A percentile compares a stretch with the other conserved stretches of the same genome.
Evolutionary conservation across 2,329 filamentous ascomycete genomes (phyloP).

Genomic region (Clarireedia hainanense): DNA sequence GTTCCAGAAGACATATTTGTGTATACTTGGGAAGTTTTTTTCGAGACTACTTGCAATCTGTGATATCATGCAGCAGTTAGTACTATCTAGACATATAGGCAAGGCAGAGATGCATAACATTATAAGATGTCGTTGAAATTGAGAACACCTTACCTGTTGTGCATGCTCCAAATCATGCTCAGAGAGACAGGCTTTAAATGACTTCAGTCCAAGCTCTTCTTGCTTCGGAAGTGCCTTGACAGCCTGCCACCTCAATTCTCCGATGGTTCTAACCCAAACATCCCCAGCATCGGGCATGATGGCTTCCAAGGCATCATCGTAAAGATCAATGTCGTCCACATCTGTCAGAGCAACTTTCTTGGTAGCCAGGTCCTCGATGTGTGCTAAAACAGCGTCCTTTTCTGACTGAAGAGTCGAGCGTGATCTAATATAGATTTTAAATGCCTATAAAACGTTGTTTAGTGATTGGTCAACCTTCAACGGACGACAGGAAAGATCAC

Average conservation of each 20-base stretch:
- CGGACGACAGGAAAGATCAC: background rate
- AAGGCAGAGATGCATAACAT: background rate
- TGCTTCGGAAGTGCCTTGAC: conserved; percentile 28
- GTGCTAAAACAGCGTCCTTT: conserved; percentile 22
- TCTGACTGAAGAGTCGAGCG: conserved; percentile 20
- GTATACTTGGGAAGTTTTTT: conserved; percentile 27
- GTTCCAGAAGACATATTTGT: conserved; percentile 29
- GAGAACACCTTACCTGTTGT: conserved; percentile 21
- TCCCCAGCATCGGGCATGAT: conserved; percentile 18
- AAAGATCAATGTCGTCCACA: conserved; percentile 26
- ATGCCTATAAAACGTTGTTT: conserved; percentile 19
- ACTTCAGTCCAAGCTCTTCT: conserved; percentile 23
- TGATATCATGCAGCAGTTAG: background rate
- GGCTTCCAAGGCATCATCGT: conserved; percentile 24
- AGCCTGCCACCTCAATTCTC: conserved; percentile 25
- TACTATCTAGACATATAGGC: background rate
- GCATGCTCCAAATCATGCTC: conserved; percentile 29
- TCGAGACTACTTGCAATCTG: conserved; percentile 30
- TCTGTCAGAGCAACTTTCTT: conserved; percentile 21
- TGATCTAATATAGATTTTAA: conserved; percentile 27
- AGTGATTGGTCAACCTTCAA: background rate
- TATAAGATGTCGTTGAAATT: background rate
- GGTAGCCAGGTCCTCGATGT: conserved; percentile 23
- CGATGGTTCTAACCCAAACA: conserved; percentile 26
- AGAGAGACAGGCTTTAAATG: conserved; percentile 27